Conservation (phyloP, 2,329 filamentous ascomycete genomes). For the Pestalotiopsis sp. region DNA sequence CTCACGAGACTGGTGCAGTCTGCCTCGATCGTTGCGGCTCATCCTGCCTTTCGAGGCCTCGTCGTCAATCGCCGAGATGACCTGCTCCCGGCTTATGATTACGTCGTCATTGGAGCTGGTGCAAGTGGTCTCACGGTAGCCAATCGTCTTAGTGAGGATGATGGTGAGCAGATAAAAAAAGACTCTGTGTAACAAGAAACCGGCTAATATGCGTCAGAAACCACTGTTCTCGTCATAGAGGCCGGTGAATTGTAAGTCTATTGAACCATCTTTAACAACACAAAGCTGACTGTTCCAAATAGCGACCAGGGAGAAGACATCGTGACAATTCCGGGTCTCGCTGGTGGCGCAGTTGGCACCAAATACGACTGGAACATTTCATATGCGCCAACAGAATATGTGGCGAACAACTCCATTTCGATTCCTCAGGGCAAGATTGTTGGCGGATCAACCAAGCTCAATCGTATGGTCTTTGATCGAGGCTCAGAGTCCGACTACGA, state of each 20-base stretch:
- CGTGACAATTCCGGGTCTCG: constrained; percentile 5
- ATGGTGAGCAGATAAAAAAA: constrained; percentile 33
- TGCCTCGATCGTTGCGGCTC: background rate
- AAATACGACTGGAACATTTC: constrained; percentile 9
- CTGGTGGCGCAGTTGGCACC: constrained; percentile 4
- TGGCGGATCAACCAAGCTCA: constrained; percentile 42
- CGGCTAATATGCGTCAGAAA: constrained; percentile 10
- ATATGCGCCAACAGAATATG: background rate
- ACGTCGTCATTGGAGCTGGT: constrained; percentile 29
- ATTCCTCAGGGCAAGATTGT: constrained; percentile 36
- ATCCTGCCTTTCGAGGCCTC: background rate
- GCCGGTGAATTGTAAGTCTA: constrained; percentile 27
- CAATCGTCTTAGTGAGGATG: constrained; percentile 27
- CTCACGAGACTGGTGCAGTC: background rate
- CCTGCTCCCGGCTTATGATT: constrained; percentile 18
- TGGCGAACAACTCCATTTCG: background rate
- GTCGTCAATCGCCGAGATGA: background rate
- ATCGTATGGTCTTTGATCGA: constrained; percentile 44
- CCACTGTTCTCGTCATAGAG: constrained; percentile 29
- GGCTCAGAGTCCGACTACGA: constrained; percentile 43
- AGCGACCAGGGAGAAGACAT: constrained; percentile 3
- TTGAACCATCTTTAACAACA: constrained; percentile 29
- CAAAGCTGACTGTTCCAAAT: background rate
- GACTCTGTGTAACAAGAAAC: background rate
- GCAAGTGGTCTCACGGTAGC: constrained; percentile 29